Base-by-base conservation (phyloP, 768 basidiomycete genomes). In the Holtermanniella nyarrowii region DNA sequence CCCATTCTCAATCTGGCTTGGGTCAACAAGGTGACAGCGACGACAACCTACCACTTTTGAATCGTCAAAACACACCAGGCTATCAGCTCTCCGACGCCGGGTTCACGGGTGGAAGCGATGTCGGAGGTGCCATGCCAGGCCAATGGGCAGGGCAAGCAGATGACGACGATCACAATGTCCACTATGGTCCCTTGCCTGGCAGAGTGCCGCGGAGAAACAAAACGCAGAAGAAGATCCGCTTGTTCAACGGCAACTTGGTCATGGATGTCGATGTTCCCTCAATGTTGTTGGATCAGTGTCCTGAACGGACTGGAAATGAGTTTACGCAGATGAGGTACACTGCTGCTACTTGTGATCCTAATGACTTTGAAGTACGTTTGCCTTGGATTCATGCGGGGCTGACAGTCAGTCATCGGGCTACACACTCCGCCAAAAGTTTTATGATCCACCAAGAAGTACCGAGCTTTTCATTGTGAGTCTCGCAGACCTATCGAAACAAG, bases 261-360 rank as follows among this genome's bases (percentile, higher is more conserved):
- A 75, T 90, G 14, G 83, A 90, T 58, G 74, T 90, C 50, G 77
- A 80, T 44, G 86, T 95, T 1, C 91, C 91, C 5, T 82, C 86
- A 2, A 84, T 84, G 61, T 76, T 96, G 39, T 80, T 89, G 18
- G 82, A 87, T 71, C 82, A 87, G 77, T 95, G 53, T 83, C 85
- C 25, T 71, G 85, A 62, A 72, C 77, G 43, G 80, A 83, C 52
- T 79, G 88, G 88, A 53, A 83, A 60, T 76, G 80, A 42, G 86
- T 91, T 88, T 68, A 88, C 87, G 0, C 84, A 88, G 72, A 91
- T 96, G 89, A 82, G 93, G 3, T 97, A 97, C 73, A 89, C 90
- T 4, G 89, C 88, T 0, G 85, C 91, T 4, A 95, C 89, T 10
- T 88, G 89, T 68, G 88, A 90, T 66, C 90, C 91, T 1, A 86